Base-by-base conservation (phyloP, 495 filamentous ascomycete genomes). In the Apodospora peruviana region DNA sequence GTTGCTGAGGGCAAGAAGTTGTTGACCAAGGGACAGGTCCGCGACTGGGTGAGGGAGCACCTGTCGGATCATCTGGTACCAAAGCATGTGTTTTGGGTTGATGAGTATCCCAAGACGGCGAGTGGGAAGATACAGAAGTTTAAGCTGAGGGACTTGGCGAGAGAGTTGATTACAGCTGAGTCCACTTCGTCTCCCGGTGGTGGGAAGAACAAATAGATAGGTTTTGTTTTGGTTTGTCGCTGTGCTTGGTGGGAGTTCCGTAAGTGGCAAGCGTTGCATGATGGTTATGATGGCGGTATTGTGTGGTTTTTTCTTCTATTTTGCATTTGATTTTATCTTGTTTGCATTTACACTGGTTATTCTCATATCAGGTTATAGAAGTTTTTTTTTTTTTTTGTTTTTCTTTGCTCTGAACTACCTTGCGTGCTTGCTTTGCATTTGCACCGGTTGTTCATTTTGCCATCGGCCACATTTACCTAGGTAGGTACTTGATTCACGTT, bases 71-170 rank as follows among this genome's bases (percentile, higher is more conserved):
- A 96, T 72, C 72, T 73, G 77, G 89, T 88, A 43, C 93, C 93
- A 0, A 95, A 91, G 65, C 80, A 94, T 64, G 82, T 96, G 25
- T 96, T 95, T 66, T 95, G 87, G 75, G 71, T 87, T 2, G 78
- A 82, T 0, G 74, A 79, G 8, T 93, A 87, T 58, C 93, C 93
- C 7, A 96, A 95, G 75, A 98, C 93, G 18, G 87, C 89, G 17
- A 95, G 89, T 62, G 93, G 93, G 24, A 98, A 98, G 76, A 93
- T 98, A 36, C 89, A 96, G 72, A 96, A 96, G 67, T 96, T 87
- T 67, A 94, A 87, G 65, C 68, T 98, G 57, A 79, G 77, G 63
- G 84, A 90, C 32, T 34, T 62, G 53, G 45, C 16, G 27, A 45
- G 29, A 42, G 20, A 14, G 20, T 24, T 27, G 43, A 1, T 45